phyloP scores from a whole-genome alignment of 2,329 filamentous ascomycete species.

The Furcasterigmium furcatum region DNA sequence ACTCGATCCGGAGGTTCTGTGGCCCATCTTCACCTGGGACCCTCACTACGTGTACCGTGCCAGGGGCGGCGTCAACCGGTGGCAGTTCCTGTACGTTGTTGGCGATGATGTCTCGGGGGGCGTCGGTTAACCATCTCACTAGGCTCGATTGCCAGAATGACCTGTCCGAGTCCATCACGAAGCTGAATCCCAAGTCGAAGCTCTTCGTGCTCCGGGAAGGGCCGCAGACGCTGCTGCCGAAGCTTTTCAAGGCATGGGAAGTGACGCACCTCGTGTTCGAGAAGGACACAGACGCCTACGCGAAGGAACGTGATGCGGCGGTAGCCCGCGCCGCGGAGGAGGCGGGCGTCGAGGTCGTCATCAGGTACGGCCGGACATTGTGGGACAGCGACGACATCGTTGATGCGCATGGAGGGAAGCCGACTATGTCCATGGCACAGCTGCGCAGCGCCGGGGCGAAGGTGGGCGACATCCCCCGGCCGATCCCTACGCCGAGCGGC shows the following conservation, averaged over 20 bases:
- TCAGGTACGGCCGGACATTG: conserved; percentile 62
- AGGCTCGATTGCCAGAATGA: conserved; percentile 72
- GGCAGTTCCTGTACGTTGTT: conserved; percentile 62
- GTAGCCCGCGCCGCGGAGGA: conserved; percentile 57
- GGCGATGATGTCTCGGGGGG: too few species aligned
- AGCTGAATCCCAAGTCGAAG: conserved; percentile 67
- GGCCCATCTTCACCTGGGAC: conserved; percentile 78
- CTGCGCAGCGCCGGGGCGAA: conserved; percentile 61
- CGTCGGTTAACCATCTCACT: neutral
- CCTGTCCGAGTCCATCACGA: conserved; percentile 63
- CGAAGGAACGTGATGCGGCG: conserved; percentile 56
- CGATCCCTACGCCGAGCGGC: conserved; percentile 54
- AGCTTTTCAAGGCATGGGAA: conserved; percentile 70
- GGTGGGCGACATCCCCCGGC: conserved; percentile 58
- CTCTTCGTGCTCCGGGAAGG: conserved; percentile 71
- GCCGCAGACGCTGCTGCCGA: conserved; percentile 67
- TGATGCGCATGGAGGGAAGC: conserved; percentile 60
- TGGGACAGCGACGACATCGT: conserved; percentile 73
- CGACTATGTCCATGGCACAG: conserved; percentile 72
- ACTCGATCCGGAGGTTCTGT: conserved; percentile 64
- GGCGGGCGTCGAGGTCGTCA: conserved; percentile 67
- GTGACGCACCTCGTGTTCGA: conserved; percentile 77
- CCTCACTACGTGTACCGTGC: conserved; percentile 75
- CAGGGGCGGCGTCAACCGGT: conserved; percentile 68
- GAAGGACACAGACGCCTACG: conserved; percentile 75